Evolutionary conservation across 164 flowering plant species (phyloP), one percentile per base, ranked within the genome.

Genomic region (Dillenia turbinata): DNA sequence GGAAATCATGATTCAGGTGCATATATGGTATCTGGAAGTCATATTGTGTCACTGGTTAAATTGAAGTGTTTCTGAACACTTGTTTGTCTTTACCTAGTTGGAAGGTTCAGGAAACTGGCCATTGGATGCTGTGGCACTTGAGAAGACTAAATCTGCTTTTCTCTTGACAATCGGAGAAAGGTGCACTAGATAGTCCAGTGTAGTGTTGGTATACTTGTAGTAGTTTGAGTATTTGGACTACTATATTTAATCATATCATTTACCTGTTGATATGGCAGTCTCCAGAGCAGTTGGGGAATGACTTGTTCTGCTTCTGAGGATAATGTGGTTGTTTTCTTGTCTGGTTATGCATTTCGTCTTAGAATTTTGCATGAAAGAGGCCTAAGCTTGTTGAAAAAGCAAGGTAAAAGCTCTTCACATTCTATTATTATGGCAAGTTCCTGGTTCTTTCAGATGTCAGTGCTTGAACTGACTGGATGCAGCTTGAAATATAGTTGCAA

Each of bases 71-170:
- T 51, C 58, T 56, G 52, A 51, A 57, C 47, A 12, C 44, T 9
- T 16, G 22, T 12, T 67, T 67, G 16, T 40, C 64, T 52, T 57
- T 61, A 14, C 74, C 9, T 66, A 94, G 99, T 77, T 94, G 78
- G 99, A 94, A 79, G 97, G 99, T 57, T 94, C 97, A 47, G 99
- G 99, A 40, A 88, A 84, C 61, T 94, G 99, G 99, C 96, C 93
- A 17, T 69, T 81, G 86, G 89, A 85, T 79, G 88, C 83, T 53
- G 72, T 81, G 14, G 88, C 93, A 2, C 66, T 90, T 60, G 90
- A 91, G 81, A 91, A 91, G 78, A 91, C 97, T 46, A 91, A 89
- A 75, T 66, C 86, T 71, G 89, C 92, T 43, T 94, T 91, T 75
- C 92, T 94, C 66, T 75, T 94, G 26, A 71, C 83, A 76, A 89